Conservation (phyloP, 208 protist genomes). For the Angomonas deanei region DNA sequence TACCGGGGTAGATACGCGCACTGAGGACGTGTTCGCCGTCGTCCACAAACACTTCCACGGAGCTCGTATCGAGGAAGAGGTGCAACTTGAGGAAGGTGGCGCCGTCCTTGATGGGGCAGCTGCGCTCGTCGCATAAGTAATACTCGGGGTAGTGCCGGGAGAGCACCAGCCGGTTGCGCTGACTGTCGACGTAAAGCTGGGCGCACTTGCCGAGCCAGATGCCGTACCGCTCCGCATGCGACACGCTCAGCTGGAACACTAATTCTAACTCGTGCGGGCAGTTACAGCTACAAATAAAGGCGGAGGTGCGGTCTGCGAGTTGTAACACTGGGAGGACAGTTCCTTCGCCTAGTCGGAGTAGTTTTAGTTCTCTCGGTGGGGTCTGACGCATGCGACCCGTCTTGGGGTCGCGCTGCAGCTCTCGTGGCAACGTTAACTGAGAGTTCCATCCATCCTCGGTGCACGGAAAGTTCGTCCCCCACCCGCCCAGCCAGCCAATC, state of each 20-base stretch:
- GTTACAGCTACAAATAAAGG: conserved; percentile 28
- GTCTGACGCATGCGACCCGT: conserved; percentile 17
- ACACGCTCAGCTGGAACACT: conserved; percentile 27
- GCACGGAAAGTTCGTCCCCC: conserved; percentile 31
- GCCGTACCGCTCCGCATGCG: conserved; percentile 47
- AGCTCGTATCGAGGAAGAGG: conserved; percentile 45
- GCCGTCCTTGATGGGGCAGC: conserved; percentile 22
- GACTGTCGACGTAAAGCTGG: conserved; percentile 44
- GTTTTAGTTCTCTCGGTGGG: conserved; percentile 25
- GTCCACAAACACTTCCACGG: conserved; percentile 58
- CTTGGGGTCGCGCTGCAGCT: conserved; percentile 19
- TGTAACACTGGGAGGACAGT: conserved; percentile 17
- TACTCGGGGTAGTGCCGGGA: conserved; percentile 56
- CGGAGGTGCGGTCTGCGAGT: conserved; percentile 15
- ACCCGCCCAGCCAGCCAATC: conserved; percentile 38
- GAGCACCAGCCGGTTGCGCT: conserved; percentile 38
- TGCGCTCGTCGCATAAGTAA: conserved; percentile 47
- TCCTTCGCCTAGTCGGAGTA: conserved; percentile 20
- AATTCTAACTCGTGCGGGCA: conserved; percentile 34
- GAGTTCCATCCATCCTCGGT: conserved; percentile 30
- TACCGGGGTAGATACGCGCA: conserved; percentile 36
- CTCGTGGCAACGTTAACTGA: conserved; percentile 33
- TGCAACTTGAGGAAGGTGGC: conserved; percentile 30
- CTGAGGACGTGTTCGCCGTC: conserved; percentile 31
- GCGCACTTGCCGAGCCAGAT: conserved; percentile 43